Base-by-base conservation (phyloP, 75 land plant species). In the Adiantum capillusveneris region DNA sequence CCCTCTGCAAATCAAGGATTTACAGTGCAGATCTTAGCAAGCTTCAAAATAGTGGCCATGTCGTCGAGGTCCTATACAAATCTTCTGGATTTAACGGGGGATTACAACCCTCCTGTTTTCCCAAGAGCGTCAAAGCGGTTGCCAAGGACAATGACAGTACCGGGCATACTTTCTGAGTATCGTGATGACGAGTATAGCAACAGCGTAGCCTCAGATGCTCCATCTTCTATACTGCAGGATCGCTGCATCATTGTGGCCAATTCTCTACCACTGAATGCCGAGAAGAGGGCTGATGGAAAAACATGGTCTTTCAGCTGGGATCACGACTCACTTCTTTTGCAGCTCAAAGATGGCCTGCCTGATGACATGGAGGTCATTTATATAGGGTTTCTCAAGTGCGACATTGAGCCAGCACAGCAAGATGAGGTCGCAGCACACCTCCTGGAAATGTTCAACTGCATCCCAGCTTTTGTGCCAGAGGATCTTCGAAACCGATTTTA, bases 61-160 rank as follows among this genome's bases (percentile, higher is more conserved):
- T 73, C 62, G 39, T 88, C 93, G n/a, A 82, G 80, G 51, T 88
- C 93, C 0, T 88, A 88, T 41, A 76, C 85, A 11, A 88, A 85
- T 55, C 78, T 88, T 13, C 44, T 88, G 63, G 93, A 88, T 66
- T 81, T 88, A 14, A 72, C 83, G 18, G 81, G 82, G 17, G 79
- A 73, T 24, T 31, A 63, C 42, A 20, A 50, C 21, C 64, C 76
- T n/a, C 84, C 77, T 25, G 62, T 70, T 21, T 70, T 76, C 29
- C 52, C 67, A 13, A 70, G 68, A 11, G 69, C 41, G 6, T 5
- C 51, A 12, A 77, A 67, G 75, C 69, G 74, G 59, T 50, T 89
- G 22, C 69, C 84, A 16, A 59, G 95, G 25, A 79, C 78, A 18
- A 66, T 66, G 58, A 82, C 91, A 11, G 81, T 70, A 1, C 57